These are phyloP conservation scores for Alternaria arborescens DNA, from an alignment of 2,329 filamentous ascomycete genomes.

Conservation along the genomic window DNA sequence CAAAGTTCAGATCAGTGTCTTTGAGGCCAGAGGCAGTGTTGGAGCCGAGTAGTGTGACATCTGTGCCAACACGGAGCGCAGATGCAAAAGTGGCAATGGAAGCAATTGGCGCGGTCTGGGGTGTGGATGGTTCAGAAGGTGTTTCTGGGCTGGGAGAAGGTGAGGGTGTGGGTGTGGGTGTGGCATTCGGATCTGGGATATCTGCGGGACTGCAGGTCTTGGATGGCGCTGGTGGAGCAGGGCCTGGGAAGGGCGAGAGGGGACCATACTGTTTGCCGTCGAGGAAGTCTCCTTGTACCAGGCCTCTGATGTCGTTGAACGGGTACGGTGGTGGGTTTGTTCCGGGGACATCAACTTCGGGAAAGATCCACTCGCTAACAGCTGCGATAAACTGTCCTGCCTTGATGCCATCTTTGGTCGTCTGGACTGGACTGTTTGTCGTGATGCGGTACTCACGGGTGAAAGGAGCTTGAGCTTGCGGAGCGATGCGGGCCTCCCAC, in stretches of 20 bases:
- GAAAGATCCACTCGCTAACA: conserved; percentile 57
- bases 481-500: conserved; percentile 49
- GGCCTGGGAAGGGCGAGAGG: conserved; percentile 50
- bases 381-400: conserved; percentile 55
- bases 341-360: conserved; percentile 54
- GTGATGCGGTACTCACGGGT: conserved; percentile 55
- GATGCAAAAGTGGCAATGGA: conserved; percentile 30
- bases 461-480: conserved; percentile 42
- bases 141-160: conserved; percentile 5
- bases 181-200: conserved; percentile 25
- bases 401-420: conserved; percentile 52
- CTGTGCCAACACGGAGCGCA: conserved; percentile 41
- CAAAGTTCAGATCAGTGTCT: conserved; percentile 39
- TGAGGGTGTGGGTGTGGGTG: conserved; percentile 8
- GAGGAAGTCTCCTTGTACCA: conserved; percentile 44
- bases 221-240: conserved; percentile 35
- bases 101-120: conserved; percentile 24
- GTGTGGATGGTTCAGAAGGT: conserved; percentile 4
- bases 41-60: conserved; percentile 39
- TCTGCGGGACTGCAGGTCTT: conserved; percentile 36
- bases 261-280: conserved; percentile 49
- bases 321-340: conserved; percentile 37
- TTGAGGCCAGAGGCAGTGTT: conserved; percentile 36
- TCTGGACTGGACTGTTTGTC: conserved; percentile 43
- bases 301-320: conserved; percentile 48